phyloP scores from a whole-genome alignment of 2,329 filamentous ascomycete species.

The Aureobasidium sp. region DNA sequence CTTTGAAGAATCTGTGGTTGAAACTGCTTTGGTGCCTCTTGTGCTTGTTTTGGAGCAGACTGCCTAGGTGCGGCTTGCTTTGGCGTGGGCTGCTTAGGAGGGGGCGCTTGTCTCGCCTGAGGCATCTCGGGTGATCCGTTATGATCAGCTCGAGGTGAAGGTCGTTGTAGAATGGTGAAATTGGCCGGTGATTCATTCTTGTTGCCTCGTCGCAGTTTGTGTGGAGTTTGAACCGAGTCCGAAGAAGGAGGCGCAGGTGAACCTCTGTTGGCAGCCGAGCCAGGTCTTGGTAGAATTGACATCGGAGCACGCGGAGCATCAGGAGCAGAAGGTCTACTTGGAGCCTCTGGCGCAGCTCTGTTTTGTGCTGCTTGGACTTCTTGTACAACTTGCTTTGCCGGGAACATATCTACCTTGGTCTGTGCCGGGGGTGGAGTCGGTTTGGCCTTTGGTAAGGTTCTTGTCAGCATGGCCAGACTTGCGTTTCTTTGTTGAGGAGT shows the following conservation, averaged over 20 bases:
- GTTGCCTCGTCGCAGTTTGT: slow-evolving; percentile 12
- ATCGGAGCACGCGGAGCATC: slow-evolving; percentile 4
- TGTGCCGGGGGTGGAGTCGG: slow-evolving; percentile 2
- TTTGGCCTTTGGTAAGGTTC: slow-evolving; percentile 22
- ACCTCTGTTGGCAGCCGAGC: background rate
- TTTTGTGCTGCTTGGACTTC: background rate
- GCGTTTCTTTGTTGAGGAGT: slow-evolving; percentile 15
- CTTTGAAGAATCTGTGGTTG: slow-evolving; percentile 25
- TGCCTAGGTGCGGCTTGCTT: slow-evolving; percentile 13
- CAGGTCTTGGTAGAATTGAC: slow-evolving; percentile 14
- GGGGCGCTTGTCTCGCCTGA: background rate
- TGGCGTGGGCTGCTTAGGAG: background rate
- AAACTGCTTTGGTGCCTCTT: slow-evolving; percentile 19
- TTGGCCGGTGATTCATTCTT: slow-evolving; percentile 11
- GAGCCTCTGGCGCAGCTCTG: background rate
- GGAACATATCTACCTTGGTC: slow-evolving; percentile 5
- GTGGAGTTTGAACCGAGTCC: background rate
- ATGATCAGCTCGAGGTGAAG: slow-evolving; percentile 8
- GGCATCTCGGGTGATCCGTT: slow-evolving; percentile 12
- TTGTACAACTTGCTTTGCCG: slow-evolving; percentile 13
- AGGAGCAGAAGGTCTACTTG: background rate
- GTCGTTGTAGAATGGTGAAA: slow-evolving; percentile 17
- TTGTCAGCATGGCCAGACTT: slow-evolving; percentile 26
- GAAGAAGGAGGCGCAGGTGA: slow-evolving; percentile 17
- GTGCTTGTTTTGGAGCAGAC: slow-evolving; percentile 4